Evolutionary conservation across 306 rosid genomes (phyloP).

Genomic region (Cicer yamashitae): DNA sequence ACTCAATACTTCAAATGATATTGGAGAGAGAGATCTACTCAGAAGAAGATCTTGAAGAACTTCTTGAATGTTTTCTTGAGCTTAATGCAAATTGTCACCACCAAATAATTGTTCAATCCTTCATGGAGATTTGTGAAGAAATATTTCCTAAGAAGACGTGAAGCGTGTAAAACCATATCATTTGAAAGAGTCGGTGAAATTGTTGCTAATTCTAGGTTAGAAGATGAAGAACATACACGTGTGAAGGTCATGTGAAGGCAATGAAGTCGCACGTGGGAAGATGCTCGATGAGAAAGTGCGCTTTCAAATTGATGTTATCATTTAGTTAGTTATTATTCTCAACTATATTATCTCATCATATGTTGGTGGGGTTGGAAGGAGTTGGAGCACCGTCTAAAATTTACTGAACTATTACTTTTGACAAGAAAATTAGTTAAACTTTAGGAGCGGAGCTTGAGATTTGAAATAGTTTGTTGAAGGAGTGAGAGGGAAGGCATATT

Average conservation of each 20-base stretch:
- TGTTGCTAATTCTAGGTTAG: not conserved
- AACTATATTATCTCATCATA: not conserved
- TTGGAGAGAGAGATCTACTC: constrained; percentile 54
- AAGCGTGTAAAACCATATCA: not conserved
- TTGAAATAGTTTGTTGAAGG: too few relatives aligned
- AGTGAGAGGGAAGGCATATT: too few relatives aligned
- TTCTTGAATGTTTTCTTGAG: constrained; percentile 57
- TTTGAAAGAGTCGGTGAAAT: not conserved
- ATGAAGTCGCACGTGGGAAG: constrained; percentile 37
- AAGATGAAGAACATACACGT: not conserved
- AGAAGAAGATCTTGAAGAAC: constrained; percentile 53
- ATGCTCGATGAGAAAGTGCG: not conserved
- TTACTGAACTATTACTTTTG: not conserved
- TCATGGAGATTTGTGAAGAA: constrained; percentile 55
- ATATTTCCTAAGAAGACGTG: constrained; percentile 41
- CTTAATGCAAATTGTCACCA: constrained; percentile 59
- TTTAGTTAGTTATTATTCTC: not conserved
- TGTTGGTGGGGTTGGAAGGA: constrained; percentile 19
- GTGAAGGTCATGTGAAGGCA: constrained; percentile 31
- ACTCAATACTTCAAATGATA: constrained; percentile 62
- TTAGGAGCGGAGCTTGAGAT: too few relatives aligned
- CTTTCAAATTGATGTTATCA: not conserved
- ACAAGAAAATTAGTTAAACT: too few relatives aligned
- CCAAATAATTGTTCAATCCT: constrained; percentile 51
- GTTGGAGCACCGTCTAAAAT: not conserved